phyloP scores from a whole-genome alignment of 352 stramenopile species.

The Phytophthora vignae region DNA sequence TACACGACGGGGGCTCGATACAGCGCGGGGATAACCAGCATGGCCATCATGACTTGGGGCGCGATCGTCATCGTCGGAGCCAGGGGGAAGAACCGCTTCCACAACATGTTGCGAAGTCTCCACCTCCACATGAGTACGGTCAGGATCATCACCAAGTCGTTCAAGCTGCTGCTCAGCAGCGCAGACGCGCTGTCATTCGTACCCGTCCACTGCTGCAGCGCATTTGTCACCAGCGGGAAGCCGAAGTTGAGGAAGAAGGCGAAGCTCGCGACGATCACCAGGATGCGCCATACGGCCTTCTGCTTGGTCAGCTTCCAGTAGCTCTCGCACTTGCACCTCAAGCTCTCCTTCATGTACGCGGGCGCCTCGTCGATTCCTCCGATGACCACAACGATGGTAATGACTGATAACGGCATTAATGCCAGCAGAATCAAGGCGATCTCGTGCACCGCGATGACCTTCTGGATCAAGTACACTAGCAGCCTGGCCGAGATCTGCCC shows the following conservation, averaged over 20 bases:
- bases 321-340: slow-evolving; percentile 52
- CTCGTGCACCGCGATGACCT: slow-evolving; percentile 27
- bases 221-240: slow-evolving; percentile 41
- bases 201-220: slow-evolving; percentile 44
- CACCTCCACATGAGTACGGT: slow-evolving; percentile 47
- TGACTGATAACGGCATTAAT: slow-evolving; percentile 37
- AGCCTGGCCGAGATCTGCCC: slow-evolving; percentile 40
- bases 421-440: slow-evolving; percentile 41
- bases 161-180: slow-evolving; percentile 40
- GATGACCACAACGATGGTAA: slow-evolving; percentile 42
- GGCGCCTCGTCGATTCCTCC: slow-evolving; percentile 23
- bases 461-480: slow-evolving; percentile 39
- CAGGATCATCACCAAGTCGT: slow-evolving; percentile 46
- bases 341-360: slow-evolving; percentile 30
- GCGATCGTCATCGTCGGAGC: slow-evolving; percentile 43
- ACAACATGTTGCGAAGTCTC: slow-evolving; percentile 47
- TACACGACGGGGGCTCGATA: slow-evolving; percentile 39
- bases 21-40: slow-evolving; percentile 35
- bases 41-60: slow-evolving; percentile 34
- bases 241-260: slow-evolving; percentile 56
- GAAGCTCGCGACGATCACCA: slow-evolving; percentile 54
- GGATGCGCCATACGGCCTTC: slow-evolving; percentile 56
- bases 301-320: slow-evolving; percentile 69
- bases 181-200: slow-evolving; percentile 30
- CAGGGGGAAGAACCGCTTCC: slow-evolving; percentile 45